Base-by-base conservation (phyloP, 1,284 basidiomycete genomes). In the Anthracocystis walkeri region DNA sequence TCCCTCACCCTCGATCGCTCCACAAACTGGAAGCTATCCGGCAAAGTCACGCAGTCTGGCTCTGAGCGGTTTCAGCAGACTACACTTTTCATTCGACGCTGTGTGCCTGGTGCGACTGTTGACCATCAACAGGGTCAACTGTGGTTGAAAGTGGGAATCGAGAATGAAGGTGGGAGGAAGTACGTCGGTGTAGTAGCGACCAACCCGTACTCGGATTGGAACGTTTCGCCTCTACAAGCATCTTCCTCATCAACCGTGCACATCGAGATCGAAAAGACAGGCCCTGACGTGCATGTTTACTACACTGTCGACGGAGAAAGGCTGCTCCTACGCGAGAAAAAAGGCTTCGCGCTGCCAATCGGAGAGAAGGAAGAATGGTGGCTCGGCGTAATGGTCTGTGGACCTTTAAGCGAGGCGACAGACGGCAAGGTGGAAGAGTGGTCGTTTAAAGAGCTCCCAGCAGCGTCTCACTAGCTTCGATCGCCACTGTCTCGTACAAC, bases 321-420 rank as follows among this genome's bases (percentile, higher is more conserved):
- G 16, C 41, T 68, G 31, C 25, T 74, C 38, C n/a, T 74, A 50
- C 42, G 71, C 0, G 71, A 74, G 42, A 66, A 68, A 40, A 68
- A 68, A 35, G 71, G 71, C 0, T 65, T 74, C 31, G 65, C 61
- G 7, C n/a, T 62, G 2, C 49, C 44, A 8, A 20, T 2, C 10
- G 21, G 25, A 8, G 49, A 58, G 12, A 5, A 23, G 25, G 59
- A 73, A 23, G 52, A 61, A 20, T 74, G 71, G 71, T 65, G 71
- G 71, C 12, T 74, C n/a, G 71, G 71, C n/a, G 61, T 38, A 1
- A 68, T 74, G 65, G 71, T 74, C 21, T 74, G 71, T 29, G 71
- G 71, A 0, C 71, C 71, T 1, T 35, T 60, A 21, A 46, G 44
- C 33, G 42, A 68, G 18, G 20, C 7, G 0, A 74, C 71, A 0